Evolutionary conservation across 2,329 filamentous ascomycete genomes (phyloP).

Genomic region (Zymoseptoria tritici): DNA sequence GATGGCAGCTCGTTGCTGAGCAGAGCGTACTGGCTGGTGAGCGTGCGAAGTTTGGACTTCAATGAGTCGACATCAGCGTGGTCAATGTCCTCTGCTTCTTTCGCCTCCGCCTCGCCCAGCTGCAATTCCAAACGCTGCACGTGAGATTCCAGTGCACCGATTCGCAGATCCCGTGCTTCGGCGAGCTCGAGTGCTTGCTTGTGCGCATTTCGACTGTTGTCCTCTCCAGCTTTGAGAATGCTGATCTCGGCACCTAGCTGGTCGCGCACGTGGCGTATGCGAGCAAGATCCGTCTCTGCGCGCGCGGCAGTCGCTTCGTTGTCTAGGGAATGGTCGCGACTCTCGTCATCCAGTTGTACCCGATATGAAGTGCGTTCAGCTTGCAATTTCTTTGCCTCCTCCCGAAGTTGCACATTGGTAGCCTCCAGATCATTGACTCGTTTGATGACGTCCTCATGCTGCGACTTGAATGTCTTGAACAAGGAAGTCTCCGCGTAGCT

Average conservation of each 20-base stretch:
- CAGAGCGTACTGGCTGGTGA: constrained; percentile 73
- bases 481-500: constrained; percentile 89
- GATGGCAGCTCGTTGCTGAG: constrained; percentile 82
- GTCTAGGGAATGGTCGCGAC: constrained; percentile 63
- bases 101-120: constrained; percentile 39
- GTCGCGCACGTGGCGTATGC: constrained; percentile 76
- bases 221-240: constrained; percentile 70
- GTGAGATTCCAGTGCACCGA: constrained; percentile 74
- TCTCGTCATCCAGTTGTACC: constrained; percentile 72
- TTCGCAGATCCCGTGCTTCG: constrained; percentile 70
- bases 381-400: constrained; percentile 78
- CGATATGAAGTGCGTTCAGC: constrained; percentile 79
- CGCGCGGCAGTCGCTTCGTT: constrained; percentile 74
- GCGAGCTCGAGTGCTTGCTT: constrained; percentile 74
- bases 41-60: constrained; percentile 61
- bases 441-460: constrained; percentile 88
- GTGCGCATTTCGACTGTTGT: constrained; percentile 62
- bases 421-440: constrained; percentile 87
- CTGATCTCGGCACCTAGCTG: constrained; percentile 76
- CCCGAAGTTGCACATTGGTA: constrained; percentile 72
- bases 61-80: constrained; percentile 63
- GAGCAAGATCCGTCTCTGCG: constrained; percentile 75
- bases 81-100: constrained; percentile 34
- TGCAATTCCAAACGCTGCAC: constrained; percentile 60
- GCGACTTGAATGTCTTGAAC: constrained; percentile 83